A percentile compares a stretch with the other conserved stretches of the same genome.
Conservation (phyloP, 805 yeast genomes). For the Candida morakotiae region DNA sequence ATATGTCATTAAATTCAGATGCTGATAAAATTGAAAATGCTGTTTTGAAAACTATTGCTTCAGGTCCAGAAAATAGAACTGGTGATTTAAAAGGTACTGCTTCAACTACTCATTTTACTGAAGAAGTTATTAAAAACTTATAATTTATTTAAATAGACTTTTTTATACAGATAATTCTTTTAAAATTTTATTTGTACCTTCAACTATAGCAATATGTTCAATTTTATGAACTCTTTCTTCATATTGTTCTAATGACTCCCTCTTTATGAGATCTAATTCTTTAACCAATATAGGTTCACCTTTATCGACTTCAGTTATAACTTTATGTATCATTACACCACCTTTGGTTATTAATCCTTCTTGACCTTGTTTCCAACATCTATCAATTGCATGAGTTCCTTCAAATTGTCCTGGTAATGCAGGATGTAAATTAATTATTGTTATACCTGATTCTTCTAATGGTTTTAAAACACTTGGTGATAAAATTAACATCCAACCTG, state of each 20-base stretch:
- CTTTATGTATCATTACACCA: slow-evolving; percentile 96
- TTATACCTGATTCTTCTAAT: slow-evolving; percentile 53
- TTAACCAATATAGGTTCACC: slow-evolving; percentile 87
- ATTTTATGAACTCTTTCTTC: slow-evolving; percentile 76
- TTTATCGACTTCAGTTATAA: slow-evolving; percentile 91
- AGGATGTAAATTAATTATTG: slow-evolving; percentile 92
- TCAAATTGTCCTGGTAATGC: slow-evolving; percentile 97
- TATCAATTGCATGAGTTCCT: slow-evolving; percentile 94
- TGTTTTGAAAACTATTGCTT: slow-evolving; percentile 84
- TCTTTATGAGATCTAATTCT: slow-evolving; percentile 65
- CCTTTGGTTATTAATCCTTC: slow-evolving; percentile 70
- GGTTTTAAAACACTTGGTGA: slow-evolving; percentile 73
- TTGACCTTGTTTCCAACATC: slow-evolving; percentile 95
- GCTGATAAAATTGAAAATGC: slow-evolving; percentile 89
- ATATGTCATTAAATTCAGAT: slow-evolving; percentile 81
- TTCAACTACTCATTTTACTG: slow-evolving; percentile 83
- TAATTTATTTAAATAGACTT: no score
- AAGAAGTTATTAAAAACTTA: slow-evolving; percentile 80
- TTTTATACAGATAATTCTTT: slow-evolving; percentile 18
- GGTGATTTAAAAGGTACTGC: slow-evolving; percentile 94
- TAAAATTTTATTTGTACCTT: slow-evolving; percentile 72
- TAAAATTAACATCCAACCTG: slow-evolving; percentile 96
- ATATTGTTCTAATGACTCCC: slow-evolving; percentile 75
- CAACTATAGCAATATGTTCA: slow-evolving; percentile 92
- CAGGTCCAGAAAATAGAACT: slow-evolving; percentile 94